Base-by-base conservation (phyloP, 768 basidiomycete species). In the Mycena vitilis region DNA sequence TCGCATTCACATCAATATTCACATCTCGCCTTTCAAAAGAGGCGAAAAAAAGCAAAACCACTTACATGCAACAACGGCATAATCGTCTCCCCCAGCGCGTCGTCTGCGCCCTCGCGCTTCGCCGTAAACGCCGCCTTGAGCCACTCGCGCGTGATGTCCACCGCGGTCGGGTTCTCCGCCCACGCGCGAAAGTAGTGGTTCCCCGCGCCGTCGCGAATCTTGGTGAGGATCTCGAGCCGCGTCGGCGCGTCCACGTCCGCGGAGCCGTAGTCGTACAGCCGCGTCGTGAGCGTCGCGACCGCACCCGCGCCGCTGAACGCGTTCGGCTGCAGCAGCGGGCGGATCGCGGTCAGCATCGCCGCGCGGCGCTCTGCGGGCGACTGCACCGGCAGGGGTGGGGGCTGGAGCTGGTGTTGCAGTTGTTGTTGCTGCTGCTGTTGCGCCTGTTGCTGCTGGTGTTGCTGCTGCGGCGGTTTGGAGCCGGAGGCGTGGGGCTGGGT, bases 51-150 rank as follows among this genome's bases (percentile, higher is more conserved):
- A n/a, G n/a, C n/a, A n/a, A 49, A 64, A 60, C 42, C 59, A 88
- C 94, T 84, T 81, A 95, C 94, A 81, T 95, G 93, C 58, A 95
- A 82, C 73, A 95, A 82, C 38, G 94, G 94, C 94, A 95, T 95
- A 64, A 91, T 88, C 7, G 92, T 94, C 76, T 94, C 91, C 59
- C 87, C 85, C 65, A 90, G 76, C 63, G 76, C 81, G 64, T 90
- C 89, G 63, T 87, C 70, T 22, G 55, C 55, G 16, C 45, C 56
- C 60, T 71, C 66, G n/a, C 70, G 59, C 30, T 51, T 88, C 54
- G 84, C 86, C 36, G 84, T 83, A 65, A 88, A 86, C 25, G 87
- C 91, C 2, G 90, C 84, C 80, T 90, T 93, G 66, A 95, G 80
- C 94, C 94, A 95, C 72, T 93, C 92, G 56, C 92, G 86, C 49